A percentile compares a stretch with the other conserved stretches of the same genome.
Conservation (phyloP, 306 rosid species). For the Dalbergia cochinchinensis region DNA sequence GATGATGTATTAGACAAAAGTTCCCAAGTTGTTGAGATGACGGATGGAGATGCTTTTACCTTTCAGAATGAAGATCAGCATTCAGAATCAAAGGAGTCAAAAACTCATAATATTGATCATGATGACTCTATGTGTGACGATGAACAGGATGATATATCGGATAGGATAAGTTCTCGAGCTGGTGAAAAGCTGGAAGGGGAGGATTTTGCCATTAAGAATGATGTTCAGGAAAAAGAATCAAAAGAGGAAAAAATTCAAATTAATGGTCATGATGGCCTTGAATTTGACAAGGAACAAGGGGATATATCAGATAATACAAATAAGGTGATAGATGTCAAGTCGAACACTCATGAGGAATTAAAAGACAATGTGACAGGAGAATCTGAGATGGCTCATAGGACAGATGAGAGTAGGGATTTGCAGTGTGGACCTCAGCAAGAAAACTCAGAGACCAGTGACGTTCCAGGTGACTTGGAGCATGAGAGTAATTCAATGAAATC, state of each 20-base stretch:
- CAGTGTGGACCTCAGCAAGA: too few species aligned
- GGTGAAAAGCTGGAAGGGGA: too few species aligned
- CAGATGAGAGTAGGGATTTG: too few species aligned
- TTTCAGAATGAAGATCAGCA: slow-evolving; percentile 41
- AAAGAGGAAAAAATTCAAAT: slow-evolving; percentile 31
- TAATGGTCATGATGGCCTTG: background rate
- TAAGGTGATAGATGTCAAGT: slow-evolving; percentile 25
- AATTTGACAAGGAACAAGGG: slow-evolving; percentile 10
- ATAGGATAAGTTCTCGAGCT: too few species aligned
- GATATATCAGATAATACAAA: slow-evolving; percentile 35
- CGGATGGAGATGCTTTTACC: background rate
- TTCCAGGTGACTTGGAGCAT: background rate
- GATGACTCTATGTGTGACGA: background rate
- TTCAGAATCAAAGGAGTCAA: slow-evolving; percentile 36
- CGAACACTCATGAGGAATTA: slow-evolving; percentile 31
- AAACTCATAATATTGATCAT: background rate
- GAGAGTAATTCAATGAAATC: slow-evolving; percentile 34
- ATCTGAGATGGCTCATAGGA: too few species aligned
- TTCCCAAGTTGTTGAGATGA: too few species aligned
- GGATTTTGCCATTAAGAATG: slow-evolving; percentile 33
- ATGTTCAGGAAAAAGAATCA: slow-evolving; percentile 31
- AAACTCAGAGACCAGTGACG: too few species aligned
- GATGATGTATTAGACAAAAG: slow-evolving; percentile 10
- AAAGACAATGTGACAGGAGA: too few species aligned
- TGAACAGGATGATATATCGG: slow-evolving; percentile 33